phyloP scores from a whole-genome alignment of 1,284 basidiomycete genomes.

The Pyrrhoderma lamaoense region DNA sequence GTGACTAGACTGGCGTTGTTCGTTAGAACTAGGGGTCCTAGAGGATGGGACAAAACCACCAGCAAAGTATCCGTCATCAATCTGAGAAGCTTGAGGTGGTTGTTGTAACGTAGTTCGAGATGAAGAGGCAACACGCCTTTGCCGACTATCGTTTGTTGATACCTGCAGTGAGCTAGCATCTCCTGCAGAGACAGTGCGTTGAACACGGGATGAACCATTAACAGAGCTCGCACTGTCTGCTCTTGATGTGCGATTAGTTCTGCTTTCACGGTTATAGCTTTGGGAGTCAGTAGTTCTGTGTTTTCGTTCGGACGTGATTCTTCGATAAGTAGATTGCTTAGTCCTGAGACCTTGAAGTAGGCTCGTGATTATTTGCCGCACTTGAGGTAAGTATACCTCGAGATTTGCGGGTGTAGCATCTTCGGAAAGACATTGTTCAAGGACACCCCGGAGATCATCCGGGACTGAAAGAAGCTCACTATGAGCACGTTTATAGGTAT shows the following conservation, averaged over 20 bases:
- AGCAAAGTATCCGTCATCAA: conserved; percentile 30
- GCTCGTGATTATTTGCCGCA: conserved; percentile 89
- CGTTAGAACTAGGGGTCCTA: conserved; percentile 8
- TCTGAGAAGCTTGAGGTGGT: conserved; percentile 23
- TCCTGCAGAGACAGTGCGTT: conserved; percentile 1
- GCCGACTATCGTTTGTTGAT: conserved; percentile 7
- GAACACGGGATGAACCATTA: conserved; percentile 18
- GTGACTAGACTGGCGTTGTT: neutral
- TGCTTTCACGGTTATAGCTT: conserved; percentile 34
- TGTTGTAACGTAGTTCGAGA: conserved; percentile 8
- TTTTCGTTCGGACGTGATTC: conserved; percentile 52
- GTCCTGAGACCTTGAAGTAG: conserved; percentile 86
- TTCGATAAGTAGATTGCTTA: conserved; percentile 81
- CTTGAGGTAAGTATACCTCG: conserved; percentile 84
- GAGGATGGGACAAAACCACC: conserved; percentile 23
- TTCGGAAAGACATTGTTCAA: conserved; percentile 88
- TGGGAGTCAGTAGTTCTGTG: conserved; percentile 40
- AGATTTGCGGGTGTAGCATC: conserved; percentile 83
- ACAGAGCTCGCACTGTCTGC: conserved; percentile 29
- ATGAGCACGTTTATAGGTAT: conserved; percentile 20
- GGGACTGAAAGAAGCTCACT: conserved; percentile 89
- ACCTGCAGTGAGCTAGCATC: conserved; percentile 1
- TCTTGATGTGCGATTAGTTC: conserved; percentile 41
- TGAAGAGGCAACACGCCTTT: conserved; percentile 9
- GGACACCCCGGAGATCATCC: conserved; percentile 78